Base-by-base conservation (phyloP, 1,284 basidiomycete species). In the Irpex sp. region DNA sequence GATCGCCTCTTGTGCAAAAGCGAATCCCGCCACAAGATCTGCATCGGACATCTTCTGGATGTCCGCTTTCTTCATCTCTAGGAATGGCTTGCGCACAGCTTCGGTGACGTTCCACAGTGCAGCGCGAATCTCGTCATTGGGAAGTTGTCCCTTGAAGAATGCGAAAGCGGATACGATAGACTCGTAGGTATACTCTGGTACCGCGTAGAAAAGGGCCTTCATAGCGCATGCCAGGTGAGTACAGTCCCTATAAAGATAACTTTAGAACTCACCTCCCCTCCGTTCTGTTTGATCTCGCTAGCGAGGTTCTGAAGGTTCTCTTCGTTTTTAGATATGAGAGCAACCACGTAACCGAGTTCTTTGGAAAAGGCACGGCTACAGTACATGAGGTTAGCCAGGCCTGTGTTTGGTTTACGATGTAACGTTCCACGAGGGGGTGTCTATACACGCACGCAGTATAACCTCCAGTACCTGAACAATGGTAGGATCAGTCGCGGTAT, bases 1-100 rank as follows among this genome's bases (percentile, higher is more conserved):
- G 47, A 76, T 68, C 3, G 71, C 69, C 19, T 73, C 69, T 48
- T 72, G 70, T 2, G 75, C 67, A 59, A 76, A 77, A 0, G 71
- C 70, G 34, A 74, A 74, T 0, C 73, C 72, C 1, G 68, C 69
- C 19, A 73, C 67, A 57, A 68, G 26, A 51, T 64, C 61, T 7
- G 65, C 54, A 48, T 66, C 67, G 19, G 37, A 56, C 49, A 60
- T 47, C 19, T 48, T 48, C 58, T 64, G 49, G 13, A 68, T 61
- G 38, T 68, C 67, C 8, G 56, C 40, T 26, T 72, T 69, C n/a
- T 62, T 69, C 38, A 71, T 63, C 56, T 75, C 70, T 38, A 75
- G 65, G 63, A 75, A 75, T 17, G 66, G 67, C 62, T 71, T 72
- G 37, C 65, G 66, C 21, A 66, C 61, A 9, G 66, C 66, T n/a